Base-by-base conservation (phyloP, 2,329 filamentous ascomycete genomes). In the Magnaporthales sp. region DNA sequence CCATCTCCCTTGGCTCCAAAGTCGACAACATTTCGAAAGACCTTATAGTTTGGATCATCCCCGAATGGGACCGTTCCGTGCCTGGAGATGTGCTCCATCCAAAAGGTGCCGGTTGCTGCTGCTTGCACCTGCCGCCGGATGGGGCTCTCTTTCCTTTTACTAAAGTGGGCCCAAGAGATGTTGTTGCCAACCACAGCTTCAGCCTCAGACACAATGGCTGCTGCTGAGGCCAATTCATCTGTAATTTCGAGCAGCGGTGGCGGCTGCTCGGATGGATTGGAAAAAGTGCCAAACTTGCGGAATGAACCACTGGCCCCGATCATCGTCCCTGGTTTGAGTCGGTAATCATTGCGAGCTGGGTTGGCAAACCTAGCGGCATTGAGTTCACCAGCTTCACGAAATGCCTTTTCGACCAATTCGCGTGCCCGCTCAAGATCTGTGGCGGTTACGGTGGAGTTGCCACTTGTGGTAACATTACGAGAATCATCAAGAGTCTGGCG, bases 1-100 rank as follows among this genome's bases (percentile, higher is more conserved):
- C 30, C 30, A 31, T 31, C 30, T 4, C 30, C n/a, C 71, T 81
- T 86, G 65, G 89, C 90, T 58, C 90, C 90, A 13, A 7, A 46
- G 24, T 30, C 30, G 62, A 31, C 24, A 7, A 63, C 62, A 22
- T 63, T 63, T 27, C 62, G 62, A 24, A 63, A 63, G 11, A 63
- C 30, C 29, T n/a, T 38, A 31, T 63, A 63, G 19, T 27, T 11
- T 5, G 70, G 61, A 58, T 73, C 66, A 22, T 72, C 62, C n/a
- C 71, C 73, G 70, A 71, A 74, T 3, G 72, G 71, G 0, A 69
- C 66, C 10, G 67, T 69, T 15, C 72, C 72, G 29, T 64, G 69
- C 7, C 69, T 70, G 1, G 64, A 62, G 4, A 73, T 51, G 22
- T 15, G 63, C 65, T 70, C 62, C 72, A 73, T 73, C 71, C 71